Evolutionary conservation across 108 stramenopile genomes (phyloP).

Genomic region (Nitzschia putrida): DNA sequence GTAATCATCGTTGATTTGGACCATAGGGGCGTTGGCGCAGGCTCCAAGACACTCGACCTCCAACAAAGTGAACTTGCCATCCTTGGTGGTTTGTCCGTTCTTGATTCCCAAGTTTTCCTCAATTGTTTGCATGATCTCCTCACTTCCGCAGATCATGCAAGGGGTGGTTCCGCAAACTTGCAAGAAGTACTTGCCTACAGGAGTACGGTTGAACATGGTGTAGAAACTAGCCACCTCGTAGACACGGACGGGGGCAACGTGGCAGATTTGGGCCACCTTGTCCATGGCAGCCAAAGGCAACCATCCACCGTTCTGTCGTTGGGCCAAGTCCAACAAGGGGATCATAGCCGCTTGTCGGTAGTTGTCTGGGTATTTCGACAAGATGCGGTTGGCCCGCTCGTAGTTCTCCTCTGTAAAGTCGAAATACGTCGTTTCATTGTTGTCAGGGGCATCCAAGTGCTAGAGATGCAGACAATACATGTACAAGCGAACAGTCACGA

Average conservation of each 20-base stretch:
- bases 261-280: constrained; percentile 97
- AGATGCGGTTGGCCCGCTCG: constrained; percentile 80
- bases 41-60: constrained; percentile 99
- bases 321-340: constrained; percentile 95
- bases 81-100: constrained; percentile 93
- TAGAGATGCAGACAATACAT: constrained; percentile 29
- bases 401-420: constrained; percentile 97
- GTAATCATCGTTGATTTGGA: constrained; percentile 99
- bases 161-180: constrained; percentile 99
- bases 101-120: constrained; percentile 95
- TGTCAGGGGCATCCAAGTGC: constrained; percentile 95
- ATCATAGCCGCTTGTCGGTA: constrained; percentile 97
- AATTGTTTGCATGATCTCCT: constrained; percentile 98
- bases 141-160: constrained; percentile 99
- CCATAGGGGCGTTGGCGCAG: constrained; percentile 99
- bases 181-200: constrained; percentile 99
- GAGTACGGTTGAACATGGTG: constrained; percentile 99
- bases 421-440: constrained; percentile 86
- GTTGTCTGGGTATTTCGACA: constrained; percentile 96
- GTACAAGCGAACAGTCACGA: neutral
- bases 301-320: constrained; percentile 97
- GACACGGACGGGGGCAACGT: constrained; percentile 85
- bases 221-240: constrained; percentile 98
- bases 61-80: constrained; percentile 96
- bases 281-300: constrained; percentile 98